Percentiles rank a stretch among this genome's conserved stretches.
Conservation (phyloP, 164 flowering plant genomes). For the Vitis rotundifolia region DNA sequence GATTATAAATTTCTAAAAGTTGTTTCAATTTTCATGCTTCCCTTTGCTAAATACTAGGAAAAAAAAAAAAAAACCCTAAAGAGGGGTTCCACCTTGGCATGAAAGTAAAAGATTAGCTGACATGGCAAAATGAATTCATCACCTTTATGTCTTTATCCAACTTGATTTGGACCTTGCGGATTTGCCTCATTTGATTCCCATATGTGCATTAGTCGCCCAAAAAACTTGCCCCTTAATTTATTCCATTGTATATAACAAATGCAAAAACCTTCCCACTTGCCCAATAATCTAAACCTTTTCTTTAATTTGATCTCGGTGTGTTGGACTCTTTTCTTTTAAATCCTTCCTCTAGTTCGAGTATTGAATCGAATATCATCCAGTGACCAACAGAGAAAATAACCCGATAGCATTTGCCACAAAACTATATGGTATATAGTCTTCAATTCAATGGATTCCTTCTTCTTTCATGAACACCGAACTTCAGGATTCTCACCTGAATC, state of each 20-base stretch:
- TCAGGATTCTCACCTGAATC: slow-evolving; percentile 20
- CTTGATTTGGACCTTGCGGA: slow-evolving; percentile 17
- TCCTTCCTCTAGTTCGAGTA: background rate
- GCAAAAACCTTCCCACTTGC: slow-evolving; percentile 3
- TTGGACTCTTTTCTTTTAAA: background rate
- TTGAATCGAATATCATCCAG: background rate
- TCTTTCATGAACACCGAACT: background rate
- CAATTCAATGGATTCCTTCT: slow-evolving; percentile 17
- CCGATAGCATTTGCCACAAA: too few species aligned
- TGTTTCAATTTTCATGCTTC: background rate
- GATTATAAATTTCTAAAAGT: too few species aligned
- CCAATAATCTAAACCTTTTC: slow-evolving; percentile 6
- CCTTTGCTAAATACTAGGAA: background rate
- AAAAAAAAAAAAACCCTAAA: too few species aligned
- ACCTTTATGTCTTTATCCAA: background rate
- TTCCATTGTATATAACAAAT: background rate
- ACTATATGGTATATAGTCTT: too few species aligned
- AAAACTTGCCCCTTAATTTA: background rate
- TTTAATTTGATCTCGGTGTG: background rate
- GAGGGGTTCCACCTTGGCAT: background rate
- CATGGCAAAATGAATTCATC: background rate
- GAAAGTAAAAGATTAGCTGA: background rate
- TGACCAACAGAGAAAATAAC: too few species aligned
- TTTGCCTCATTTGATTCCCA: slow-evolving; percentile 19
- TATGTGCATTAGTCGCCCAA: slow-evolving; percentile 9